Conservation (phyloP, 192 early-diverging fungal genomes). For the Coemansia sp. region DNA sequence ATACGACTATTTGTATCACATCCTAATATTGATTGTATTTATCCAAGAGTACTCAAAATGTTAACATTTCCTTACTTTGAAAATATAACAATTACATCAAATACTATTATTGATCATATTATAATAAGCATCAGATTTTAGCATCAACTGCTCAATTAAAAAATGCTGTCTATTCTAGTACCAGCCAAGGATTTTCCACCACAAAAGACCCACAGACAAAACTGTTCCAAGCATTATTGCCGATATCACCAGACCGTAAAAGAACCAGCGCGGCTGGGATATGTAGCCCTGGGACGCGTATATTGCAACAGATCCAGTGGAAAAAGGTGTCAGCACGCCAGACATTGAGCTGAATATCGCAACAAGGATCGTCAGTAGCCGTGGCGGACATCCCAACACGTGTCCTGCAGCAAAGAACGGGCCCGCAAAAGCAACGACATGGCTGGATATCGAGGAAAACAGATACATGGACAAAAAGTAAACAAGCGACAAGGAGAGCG, state of each 20-base stretch:
- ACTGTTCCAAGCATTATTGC: conserved; percentile 57
- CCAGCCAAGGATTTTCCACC: conserved; percentile 75
- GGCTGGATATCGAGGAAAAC: conserved; percentile 73
- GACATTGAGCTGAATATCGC: conserved; percentile 66
- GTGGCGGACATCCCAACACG: conserved; percentile 59
- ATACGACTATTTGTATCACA: no score
- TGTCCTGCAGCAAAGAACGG: conserved; percentile 75
- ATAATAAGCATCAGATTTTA: neutral
- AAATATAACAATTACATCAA: neutral
- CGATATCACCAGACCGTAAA: conserved; percentile 58
- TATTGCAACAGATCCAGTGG: conserved; percentile 57
- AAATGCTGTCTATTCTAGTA: conserved; percentile 14
- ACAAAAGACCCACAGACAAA: conserved; percentile 64
- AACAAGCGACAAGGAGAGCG: conserved; percentile 53
- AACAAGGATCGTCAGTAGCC: conserved; percentile 59
- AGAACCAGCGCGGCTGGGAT: conserved; percentile 61
- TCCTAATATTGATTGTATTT: no score
- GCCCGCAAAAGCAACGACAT: conserved; percentile 67
- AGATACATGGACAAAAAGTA: conserved; percentile 75
- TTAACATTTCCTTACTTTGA: neutral
- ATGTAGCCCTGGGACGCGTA: conserved; percentile 65
- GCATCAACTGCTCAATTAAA: neutral
- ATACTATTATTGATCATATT: neutral
- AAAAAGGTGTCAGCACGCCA: conserved; percentile 59
- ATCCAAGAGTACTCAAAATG: no score